phyloP scores from a whole-genome alignment of 139 green algal genomes.

The Picochlorum sp. region DNA sequence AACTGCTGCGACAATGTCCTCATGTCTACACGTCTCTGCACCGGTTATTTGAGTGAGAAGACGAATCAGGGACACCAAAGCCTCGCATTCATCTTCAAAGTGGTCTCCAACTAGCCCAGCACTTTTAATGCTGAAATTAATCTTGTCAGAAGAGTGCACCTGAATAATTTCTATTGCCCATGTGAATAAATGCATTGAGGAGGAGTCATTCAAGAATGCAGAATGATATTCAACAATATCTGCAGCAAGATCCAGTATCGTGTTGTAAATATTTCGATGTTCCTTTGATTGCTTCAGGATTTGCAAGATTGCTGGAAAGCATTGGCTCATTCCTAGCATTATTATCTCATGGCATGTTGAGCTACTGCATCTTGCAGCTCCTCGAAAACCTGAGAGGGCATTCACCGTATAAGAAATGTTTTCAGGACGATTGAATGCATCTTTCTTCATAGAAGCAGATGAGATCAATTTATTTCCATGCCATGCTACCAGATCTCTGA shows the following conservation, averaged over 20 bases:
- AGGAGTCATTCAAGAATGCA: background rate
- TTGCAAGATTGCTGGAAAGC: background rate
- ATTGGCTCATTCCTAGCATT: too few species aligned
- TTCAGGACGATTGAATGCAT: too few species aligned
- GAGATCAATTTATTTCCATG: too few species aligned
- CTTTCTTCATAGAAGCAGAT: too few species aligned
- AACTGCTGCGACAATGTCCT: constrained; percentile 35
- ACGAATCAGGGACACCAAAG: constrained; percentile 64
- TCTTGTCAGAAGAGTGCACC: background rate
- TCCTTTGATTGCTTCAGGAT: constrained; percentile 2
- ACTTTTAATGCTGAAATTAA: background rate
- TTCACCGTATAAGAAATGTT: too few species aligned
- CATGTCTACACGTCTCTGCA: background rate
- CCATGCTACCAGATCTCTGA: too few species aligned
- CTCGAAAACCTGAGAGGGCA: too few species aligned
- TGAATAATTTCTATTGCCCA: constrained; percentile 55
- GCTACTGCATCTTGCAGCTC: too few species aligned
- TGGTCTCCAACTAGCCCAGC: constrained; percentile 18
- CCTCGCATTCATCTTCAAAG: constrained; percentile 34
- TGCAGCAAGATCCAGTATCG: constrained; percentile 69
- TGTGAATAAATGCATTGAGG: constrained; percentile 32
- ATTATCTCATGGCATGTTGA: too few species aligned
- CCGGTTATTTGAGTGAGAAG: constrained; percentile 71
- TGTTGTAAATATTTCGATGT: background rate
- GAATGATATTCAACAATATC: constrained; percentile 56